Conservation (phyloP, 352 stramenopile species). For the Pythium volutum region DNA sequence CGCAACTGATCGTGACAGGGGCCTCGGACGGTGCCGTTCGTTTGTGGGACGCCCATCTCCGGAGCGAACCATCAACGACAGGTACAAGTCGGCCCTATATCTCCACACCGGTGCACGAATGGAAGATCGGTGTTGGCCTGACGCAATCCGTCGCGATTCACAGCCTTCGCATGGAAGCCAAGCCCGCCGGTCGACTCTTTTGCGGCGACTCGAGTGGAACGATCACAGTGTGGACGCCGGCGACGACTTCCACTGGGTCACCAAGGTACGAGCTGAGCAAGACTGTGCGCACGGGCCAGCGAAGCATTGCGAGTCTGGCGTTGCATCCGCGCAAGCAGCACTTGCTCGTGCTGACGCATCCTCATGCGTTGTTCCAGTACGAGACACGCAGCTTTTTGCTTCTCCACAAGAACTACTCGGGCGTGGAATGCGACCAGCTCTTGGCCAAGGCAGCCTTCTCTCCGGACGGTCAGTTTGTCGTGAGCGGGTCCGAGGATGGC, state of each 20-base stretch:
- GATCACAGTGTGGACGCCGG: slow-evolving; percentile 46
- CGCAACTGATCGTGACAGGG: slow-evolving; percentile 40
- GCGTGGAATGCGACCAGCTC: slow-evolving; percentile 43
- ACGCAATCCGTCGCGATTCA: slow-evolving; percentile 30
- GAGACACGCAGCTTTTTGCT: slow-evolving; percentile 71
- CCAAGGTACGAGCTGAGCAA: slow-evolving; percentile 38
- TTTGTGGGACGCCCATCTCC: slow-evolving; percentile 28
- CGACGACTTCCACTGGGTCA: background rate
- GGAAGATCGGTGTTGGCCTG: slow-evolving; percentile 1
- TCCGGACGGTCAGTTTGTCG: slow-evolving; percentile 60
- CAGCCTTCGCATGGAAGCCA: slow-evolving; percentile 43
- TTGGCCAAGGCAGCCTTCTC: slow-evolving; percentile 56
- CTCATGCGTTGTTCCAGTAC: slow-evolving; percentile 62
- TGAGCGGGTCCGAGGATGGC: slow-evolving; percentile 62
- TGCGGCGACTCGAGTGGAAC: slow-evolving; percentile 48
- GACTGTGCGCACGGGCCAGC: slow-evolving; percentile 47
- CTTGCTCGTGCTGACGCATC: slow-evolving; percentile 61
- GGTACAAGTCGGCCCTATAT: slow-evolving; percentile 10
- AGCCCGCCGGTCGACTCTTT: slow-evolving; percentile 42
- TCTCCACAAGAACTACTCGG: slow-evolving; percentile 65
- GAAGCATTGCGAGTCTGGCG: slow-evolving; percentile 47
- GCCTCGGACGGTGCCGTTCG: slow-evolving; percentile 54
- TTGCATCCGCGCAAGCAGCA: slow-evolving; percentile 66
- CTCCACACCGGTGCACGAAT: slow-evolving; percentile 15
- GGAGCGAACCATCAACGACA: background rate